Evolutionary conservation across 192 early-diverging fungal genomes (phyloP).

Genomic region (Coemansia sp.): DNA sequence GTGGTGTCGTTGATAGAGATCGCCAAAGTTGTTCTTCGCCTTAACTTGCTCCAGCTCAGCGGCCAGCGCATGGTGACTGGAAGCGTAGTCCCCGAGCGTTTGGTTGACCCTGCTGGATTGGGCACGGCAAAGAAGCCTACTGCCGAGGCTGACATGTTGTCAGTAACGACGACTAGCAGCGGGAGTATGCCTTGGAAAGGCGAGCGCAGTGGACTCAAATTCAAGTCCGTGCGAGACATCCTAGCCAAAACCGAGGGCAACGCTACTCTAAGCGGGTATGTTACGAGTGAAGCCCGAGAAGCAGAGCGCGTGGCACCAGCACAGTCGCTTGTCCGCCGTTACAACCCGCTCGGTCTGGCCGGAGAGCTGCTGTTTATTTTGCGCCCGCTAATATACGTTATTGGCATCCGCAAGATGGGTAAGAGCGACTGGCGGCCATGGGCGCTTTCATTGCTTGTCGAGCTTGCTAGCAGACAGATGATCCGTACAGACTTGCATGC

Average conservation of each 20-base stretch:
- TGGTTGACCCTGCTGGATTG: conserved; percentile 51
- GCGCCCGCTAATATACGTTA: conserved; percentile 84
- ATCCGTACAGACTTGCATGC: conserved; percentile 42
- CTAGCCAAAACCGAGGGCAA: conserved; percentile 36
- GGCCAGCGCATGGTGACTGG: conserved; percentile 50
- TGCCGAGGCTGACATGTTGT: conserved; percentile 4
- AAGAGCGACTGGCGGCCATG: conserved; percentile 80
- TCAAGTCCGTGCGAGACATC: conserved; percentile 50
- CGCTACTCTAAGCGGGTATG: conserved; percentile 29
- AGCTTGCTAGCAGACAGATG: conserved; percentile 61
- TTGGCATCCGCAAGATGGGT: conserved; percentile 77
- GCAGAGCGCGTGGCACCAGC: conserved; percentile 71
- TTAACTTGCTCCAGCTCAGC: conserved; percentile 39
- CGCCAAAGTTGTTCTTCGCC: conserved; percentile 61
- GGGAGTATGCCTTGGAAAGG: conserved; percentile 49
- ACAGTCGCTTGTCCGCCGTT: conserved; percentile 65
- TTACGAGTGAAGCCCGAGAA: conserved; percentile 40
- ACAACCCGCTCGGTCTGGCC: conserved; percentile 57
- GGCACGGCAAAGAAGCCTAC: conserved; percentile 17
- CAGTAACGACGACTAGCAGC: not conserved
- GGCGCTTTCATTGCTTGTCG: conserved; percentile 77
- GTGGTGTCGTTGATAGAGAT: conserved; percentile 67
- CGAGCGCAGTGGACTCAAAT: conserved; percentile 57
- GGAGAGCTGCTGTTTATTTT: conserved; percentile 85
- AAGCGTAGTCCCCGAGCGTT: conserved; percentile 42